Base-by-base conservation (phyloP, 1,284 basidiomycete genomes). In the Sparassis latifolia region DNA sequence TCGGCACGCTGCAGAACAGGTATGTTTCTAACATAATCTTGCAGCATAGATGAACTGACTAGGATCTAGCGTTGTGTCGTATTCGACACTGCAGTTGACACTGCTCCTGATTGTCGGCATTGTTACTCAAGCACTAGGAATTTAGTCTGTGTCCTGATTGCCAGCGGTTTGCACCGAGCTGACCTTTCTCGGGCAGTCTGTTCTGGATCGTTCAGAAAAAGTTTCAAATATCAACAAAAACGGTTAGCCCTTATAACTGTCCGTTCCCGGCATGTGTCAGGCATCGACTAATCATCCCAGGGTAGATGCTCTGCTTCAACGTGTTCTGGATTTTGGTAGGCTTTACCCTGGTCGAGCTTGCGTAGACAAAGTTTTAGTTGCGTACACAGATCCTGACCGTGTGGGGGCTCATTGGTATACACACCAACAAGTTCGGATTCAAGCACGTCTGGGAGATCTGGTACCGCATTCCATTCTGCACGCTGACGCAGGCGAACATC, bases 371-470 rank as follows among this genome's bases (percentile, higher is more conserved):
- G 20, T 20, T 20, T 20, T 20, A 20, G 20, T 20, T 20, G 20
- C 40, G 4, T 12, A 44, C 42, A 27, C 20, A 84, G 82, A 64
- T 88, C 12, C 66, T 89, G 43, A 84, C 83, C 4, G 65, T 82
- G 5, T 91, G 88, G 87, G 89, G 88, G 31, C 76, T 90, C 40
- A 78, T 86, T 55, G 88, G 88, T 28, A 78, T 90, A 2, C 85
- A 84, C 58, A 87, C 86, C 4, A 66, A 80, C 58, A 80, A 77
- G 38, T 86, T 92, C 57, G 88, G 88, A 3, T 89, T 89, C 67
- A 87, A 90, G 63, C 84, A 90, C 61, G 76, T 83, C 51, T 89
- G 87, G 87, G 87, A 89, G 62, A 82, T 89, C 52, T 86, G 85
- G 84, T 84, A 55, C 49, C 67, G 20, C 20, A 20, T 47, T 37